phyloP scores from a whole-genome alignment of 768 basidiomycete genomes.

The Austroboletus festivus region DNA sequence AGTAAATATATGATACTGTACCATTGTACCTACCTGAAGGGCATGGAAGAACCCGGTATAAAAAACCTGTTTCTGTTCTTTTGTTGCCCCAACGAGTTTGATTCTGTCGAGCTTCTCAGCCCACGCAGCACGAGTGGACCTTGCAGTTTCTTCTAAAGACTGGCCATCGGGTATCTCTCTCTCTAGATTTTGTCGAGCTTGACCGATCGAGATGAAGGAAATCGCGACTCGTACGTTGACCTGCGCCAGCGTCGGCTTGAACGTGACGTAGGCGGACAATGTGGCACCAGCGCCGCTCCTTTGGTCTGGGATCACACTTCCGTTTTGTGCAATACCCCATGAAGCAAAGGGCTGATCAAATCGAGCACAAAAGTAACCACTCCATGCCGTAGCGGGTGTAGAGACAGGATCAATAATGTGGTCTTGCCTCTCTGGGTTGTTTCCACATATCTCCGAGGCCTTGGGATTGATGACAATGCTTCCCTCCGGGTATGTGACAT shows the following conservation, averaged over 20 bases:
- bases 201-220: slow-evolving; percentile 71
- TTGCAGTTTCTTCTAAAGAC: slow-evolving; percentile 51
- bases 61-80: slow-evolving; percentile 46
- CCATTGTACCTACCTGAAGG: slow-evolving; percentile 42
- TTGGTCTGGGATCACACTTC: slow-evolving; percentile 31
- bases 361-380: slow-evolving; percentile 54
- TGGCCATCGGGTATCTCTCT: slow-evolving; percentile 45
- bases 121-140: slow-evolving; percentile 49
- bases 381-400: slow-evolving; percentile 36
- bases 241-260: slow-evolving; percentile 32
- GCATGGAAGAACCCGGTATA: slow-evolving; percentile 66
- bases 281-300: slow-evolving; percentile 39
- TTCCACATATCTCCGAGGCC: slow-evolving; percentile 54
- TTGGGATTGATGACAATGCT: slow-evolving; percentile 42
- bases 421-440: slow-evolving; percentile 68
- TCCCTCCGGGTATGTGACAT: slow-evolving; percentile 55
- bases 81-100: slow-evolving; percentile 45
- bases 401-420: slow-evolving; percentile 60
- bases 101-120: slow-evolving; percentile 54
- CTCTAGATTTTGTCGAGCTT: slow-evolving; percentile 53
- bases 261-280: slow-evolving; percentile 50
- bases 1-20: background rate
- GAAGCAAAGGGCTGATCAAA: slow-evolving; percentile 46
- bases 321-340: slow-evolving; percentile 51
- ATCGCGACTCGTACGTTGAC: slow-evolving; percentile 63